Conservation (phyloP, 1,284 basidiomycete species). For the Naganishia sp. region DNA sequence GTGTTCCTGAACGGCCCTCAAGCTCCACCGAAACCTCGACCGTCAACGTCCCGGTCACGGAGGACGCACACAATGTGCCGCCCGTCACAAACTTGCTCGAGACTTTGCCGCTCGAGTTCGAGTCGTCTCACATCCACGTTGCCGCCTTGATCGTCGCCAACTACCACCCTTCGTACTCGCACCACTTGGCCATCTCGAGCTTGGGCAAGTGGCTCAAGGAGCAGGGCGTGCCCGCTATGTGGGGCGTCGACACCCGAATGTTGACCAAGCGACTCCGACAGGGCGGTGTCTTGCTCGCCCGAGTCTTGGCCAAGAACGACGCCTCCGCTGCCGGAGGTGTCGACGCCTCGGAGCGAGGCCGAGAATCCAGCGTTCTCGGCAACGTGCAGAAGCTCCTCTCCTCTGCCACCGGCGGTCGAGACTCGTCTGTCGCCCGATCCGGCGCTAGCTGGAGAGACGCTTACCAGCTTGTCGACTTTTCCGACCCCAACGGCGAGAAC, state of each 20-base stretch:
- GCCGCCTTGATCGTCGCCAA: conserved; percentile 89
- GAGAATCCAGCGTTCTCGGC: conserved; percentile 45
- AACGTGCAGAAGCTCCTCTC: conserved; percentile 51
- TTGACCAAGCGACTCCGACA: conserved; percentile 95
- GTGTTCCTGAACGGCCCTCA: conserved; percentile 77
- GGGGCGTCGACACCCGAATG: conserved; percentile 93
- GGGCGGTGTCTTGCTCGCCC: conserved; percentile 88
- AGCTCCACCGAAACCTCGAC: conserved; percentile 55
- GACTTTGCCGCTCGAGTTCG: conserved; percentile 77
- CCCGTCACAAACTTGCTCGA: conserved; percentile 56
- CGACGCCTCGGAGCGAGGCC: conserved; percentile 39
- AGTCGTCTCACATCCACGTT: conserved; percentile 92
- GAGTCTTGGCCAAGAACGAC: conserved; percentile 67
- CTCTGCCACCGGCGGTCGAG: conserved; percentile 40
- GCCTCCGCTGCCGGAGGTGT: conserved; percentile 43
- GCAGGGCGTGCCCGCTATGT: conserved; percentile 91
- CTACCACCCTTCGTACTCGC: conserved; percentile 92
- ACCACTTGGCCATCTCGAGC: conserved; percentile 88
- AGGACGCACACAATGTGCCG: conserved; percentile 50
- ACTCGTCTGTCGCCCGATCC: conserved; percentile 40
- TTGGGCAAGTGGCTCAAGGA: conserved; percentile 93
- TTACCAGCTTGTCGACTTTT: conserved; percentile 78
- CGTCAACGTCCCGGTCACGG: conserved; percentile 43
- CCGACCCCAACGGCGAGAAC: conserved; percentile 86
- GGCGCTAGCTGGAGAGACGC: conserved; percentile 71